Base-by-base conservation (phyloP, 1,139 yeast genomes). In the Scheffersomyces cryptocercus region DNA sequence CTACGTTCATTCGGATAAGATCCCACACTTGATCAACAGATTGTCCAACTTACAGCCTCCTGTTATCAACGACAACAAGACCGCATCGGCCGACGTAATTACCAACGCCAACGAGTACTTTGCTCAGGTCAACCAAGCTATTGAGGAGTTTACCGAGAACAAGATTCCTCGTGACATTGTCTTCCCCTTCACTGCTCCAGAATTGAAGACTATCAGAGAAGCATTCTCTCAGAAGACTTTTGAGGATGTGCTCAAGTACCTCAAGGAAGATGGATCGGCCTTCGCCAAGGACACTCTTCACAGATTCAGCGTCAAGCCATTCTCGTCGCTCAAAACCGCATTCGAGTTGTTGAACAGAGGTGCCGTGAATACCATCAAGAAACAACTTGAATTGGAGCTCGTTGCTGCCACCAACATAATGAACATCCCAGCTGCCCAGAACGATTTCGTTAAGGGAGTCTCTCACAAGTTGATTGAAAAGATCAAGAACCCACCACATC, bases 381-480 rank as follows among this genome's bases (percentile, higher is more conserved):
- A 80, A 39, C 88, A 93, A 40, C 70, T 93, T 48, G 81, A 79
- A 54, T 79, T 81, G 53, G 99, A 93, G 65, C 74, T 88, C 66
- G 73, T 77, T 46, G 70, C 93, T 28, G 96, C 97, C 33, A 81
- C 88, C 45, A 84, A 88, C 61, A 77, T 90, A 65, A 81, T 88
- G 84, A 56, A 62, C 45, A 64, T 71, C 36, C 73, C 76, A 42
- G 75, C 80, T 11, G 87, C 81, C 54, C 61, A 70, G 50, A 76
- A 76, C 59, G 85, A 81, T 56, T 88, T 88, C 60, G 84, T 78
- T 43, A 85, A 83, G 64, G 91, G 96, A 55, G 93, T 93, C 46
- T 64, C 77, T 53, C 82, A 88, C 52, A 81, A 88, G 66, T 77
- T 87, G 58, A 77, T 85, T 55, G 71, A 77, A 56, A 81, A 88